Percentiles rank a stretch among this genome's conserved stretches.
Evolutionary conservation across 805 yeast genomes (phyloP).

Genomic region (Metschnikowia cubensis): DNA sequence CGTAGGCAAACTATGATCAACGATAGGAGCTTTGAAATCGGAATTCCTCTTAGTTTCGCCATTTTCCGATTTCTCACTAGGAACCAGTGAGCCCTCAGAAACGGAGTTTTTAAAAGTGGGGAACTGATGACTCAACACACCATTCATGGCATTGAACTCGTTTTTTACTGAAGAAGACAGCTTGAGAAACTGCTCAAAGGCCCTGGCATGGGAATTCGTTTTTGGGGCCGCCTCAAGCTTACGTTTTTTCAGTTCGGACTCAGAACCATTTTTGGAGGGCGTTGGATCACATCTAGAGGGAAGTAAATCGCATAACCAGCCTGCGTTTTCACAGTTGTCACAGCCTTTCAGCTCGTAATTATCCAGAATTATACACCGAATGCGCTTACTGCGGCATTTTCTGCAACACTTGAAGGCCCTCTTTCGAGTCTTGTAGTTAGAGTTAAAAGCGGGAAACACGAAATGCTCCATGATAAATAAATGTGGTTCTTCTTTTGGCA

Average conservation of each 20-base stretch:
- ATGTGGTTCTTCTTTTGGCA: neutral
- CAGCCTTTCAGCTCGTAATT: slow-evolving; percentile 22
- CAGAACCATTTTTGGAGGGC: neutral
- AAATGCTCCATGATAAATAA: slow-evolving; percentile 21
- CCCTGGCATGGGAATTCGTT: neutral
- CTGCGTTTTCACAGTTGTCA: slow-evolving; percentile 18
- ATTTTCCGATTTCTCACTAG: neutral
- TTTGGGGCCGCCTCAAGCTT: neutral
- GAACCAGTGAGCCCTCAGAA: neutral
- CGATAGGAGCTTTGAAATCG: neutral
- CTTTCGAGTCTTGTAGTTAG: slow-evolving; percentile 37
- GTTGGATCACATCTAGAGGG: neutral
- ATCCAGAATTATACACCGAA: slow-evolving; percentile 19
- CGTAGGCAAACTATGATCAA: neutral
- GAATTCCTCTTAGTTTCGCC: too few species aligned
- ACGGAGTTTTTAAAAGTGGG: neutral
- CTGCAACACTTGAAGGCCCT: slow-evolving; percentile 41
- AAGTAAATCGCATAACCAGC: slow-evolving; percentile 18
- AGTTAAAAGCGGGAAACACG: slow-evolving; percentile 43
- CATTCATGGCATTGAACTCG: slow-evolving; percentile 3
- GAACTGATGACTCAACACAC: slow-evolving; percentile 4
- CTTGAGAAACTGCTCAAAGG: neutral
- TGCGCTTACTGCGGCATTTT: slow-evolving; percentile 35
- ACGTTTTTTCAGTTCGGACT: neutral
- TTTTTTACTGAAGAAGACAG: slow-evolving; percentile 1